phyloP scores from a whole-genome alignment of 176 grass and related monocot genomes.

The Musa acuminata region DNA sequence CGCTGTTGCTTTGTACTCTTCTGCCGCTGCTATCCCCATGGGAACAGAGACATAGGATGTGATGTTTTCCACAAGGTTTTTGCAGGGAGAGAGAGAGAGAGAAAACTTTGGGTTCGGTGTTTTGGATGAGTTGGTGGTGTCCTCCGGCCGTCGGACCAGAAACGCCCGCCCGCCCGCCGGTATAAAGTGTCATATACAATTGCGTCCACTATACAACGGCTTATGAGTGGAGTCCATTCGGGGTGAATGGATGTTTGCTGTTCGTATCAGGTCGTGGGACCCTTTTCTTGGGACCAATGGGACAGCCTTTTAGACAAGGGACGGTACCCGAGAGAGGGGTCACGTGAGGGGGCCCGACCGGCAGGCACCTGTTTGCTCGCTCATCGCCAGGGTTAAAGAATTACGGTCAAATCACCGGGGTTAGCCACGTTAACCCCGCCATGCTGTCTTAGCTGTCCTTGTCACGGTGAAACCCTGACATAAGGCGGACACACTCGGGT shows the following conservation, averaged over 20 bases:
- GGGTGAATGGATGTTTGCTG: too few relatives aligned
- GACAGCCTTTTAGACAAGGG: not conserved
- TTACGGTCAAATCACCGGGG: conserved; percentile 4
- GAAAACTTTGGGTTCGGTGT: not conserved
- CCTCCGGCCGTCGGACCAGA: not conserved
- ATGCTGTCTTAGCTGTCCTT: too few relatives aligned
- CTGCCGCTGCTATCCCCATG: not conserved
- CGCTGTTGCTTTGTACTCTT: conserved; percentile 2
- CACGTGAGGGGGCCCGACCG: conserved; percentile 11
- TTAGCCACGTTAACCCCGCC: not conserved
- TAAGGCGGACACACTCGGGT: too few relatives aligned
- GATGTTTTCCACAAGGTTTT: too few relatives aligned
- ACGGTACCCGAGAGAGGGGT: not conserved
- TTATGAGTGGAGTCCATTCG: too few relatives aligned
- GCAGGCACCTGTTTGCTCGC: not conserved
- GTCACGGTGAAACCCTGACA: too few relatives aligned
- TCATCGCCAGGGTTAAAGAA: not conserved
- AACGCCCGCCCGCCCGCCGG: not conserved
- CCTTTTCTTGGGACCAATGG: not conserved
- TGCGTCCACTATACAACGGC: too few relatives aligned
- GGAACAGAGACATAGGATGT: not conserved
- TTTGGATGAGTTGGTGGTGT: not conserved
- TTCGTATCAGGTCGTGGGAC: too few relatives aligned
- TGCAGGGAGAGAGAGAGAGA: not conserved
- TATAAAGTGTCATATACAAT: not conserved